Percentiles rank a stretch among this genome's conserved stretches.
Evolutionary conservation across 805 yeast species (phyloP).

Genomic region (baker's yeast (Saccharomyces cerevisiae)): DNA sequence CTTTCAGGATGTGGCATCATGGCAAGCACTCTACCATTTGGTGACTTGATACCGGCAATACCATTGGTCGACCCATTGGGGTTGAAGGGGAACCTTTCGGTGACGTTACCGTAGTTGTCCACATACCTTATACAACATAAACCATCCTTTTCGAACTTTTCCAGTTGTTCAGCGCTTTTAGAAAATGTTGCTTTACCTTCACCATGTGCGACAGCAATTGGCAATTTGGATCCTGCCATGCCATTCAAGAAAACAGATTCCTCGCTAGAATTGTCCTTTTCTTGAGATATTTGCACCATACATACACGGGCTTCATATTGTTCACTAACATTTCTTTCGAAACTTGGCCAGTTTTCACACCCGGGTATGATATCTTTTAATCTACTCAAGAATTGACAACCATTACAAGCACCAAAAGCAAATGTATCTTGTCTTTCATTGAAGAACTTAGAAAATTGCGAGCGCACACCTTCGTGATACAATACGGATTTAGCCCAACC

Average conservation of each 20-base stretch:
- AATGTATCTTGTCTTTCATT: conserved; percentile 83
- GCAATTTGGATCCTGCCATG: conserved; percentile 89
- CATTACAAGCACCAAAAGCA: conserved; percentile 97
- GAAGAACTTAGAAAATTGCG: conserved; percentile 74
- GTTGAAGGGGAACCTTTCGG: conserved; percentile 83
- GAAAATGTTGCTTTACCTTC: conserved; percentile 86
- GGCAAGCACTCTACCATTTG: conserved; percentile 91
- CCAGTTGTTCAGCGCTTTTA: conserved; percentile 34
- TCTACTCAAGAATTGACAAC: conserved; percentile 91
- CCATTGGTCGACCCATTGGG: conserved; percentile 95
- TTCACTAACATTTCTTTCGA: conserved; percentile 83
- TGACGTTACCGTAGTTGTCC: conserved; percentile 80
- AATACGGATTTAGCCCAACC: conserved; percentile 98
- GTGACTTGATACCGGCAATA: conserved; percentile 83
- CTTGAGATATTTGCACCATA: conserved; percentile 71
- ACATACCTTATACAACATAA: conserved; percentile 70
- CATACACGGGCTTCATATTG: conserved; percentile 94
- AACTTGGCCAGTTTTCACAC: conserved; percentile 84
- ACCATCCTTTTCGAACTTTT: conserved; percentile 42
- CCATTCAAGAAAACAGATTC: conserved; percentile 67
- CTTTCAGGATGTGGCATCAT: conserved; percentile 99
- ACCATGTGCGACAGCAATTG: conserved; percentile 98
- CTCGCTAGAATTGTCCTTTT: conserved; percentile 37
- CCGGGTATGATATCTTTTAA: conserved; percentile 82
- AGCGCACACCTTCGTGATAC: conserved; percentile 67